Evolutionary conservation across 176 grass and related monocot species (phyloP).

Genomic region (Cymbopogon citratus): DNA sequence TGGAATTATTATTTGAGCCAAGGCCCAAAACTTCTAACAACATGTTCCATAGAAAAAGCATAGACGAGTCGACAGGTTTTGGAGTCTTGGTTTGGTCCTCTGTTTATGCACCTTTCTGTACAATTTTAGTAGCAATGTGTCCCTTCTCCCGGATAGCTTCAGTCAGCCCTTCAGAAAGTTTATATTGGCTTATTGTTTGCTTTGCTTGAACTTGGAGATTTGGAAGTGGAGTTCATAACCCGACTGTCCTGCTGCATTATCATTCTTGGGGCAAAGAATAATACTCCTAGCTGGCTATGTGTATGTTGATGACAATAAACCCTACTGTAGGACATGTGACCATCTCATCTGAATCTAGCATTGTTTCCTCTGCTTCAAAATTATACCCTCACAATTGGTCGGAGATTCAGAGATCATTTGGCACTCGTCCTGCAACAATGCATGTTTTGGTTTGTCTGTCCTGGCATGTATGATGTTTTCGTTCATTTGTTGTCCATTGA

Average conservation of each 20-base stretch:
- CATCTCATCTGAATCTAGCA: neutral
- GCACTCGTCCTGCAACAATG: neutral
- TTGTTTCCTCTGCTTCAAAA: neutral
- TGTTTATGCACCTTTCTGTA: conserved; percentile 34
- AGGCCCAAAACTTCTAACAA: too few relatives aligned
- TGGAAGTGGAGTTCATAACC: conserved; percentile 9
- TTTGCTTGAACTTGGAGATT: neutral
- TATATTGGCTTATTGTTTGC: conserved; percentile 18
- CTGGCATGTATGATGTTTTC: neutral
- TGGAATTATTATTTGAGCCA: too few relatives aligned
- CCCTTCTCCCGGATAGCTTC: neutral
- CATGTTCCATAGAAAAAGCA: neutral
- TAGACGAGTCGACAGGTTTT: too few relatives aligned
- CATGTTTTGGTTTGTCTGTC: conserved; percentile 14
- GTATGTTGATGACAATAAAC: conserved; percentile 25
- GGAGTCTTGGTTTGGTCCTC: too few relatives aligned
- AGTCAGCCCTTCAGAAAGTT: conserved; percentile 7
- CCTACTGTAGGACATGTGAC: conserved; percentile 12
- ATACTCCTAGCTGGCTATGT: neutral
- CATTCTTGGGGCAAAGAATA: neutral
- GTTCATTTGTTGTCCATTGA: neutral
- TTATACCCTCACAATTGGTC: neutral
- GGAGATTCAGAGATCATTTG: neutral
- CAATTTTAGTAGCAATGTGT: conserved; percentile 31
- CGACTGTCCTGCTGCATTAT: conserved; percentile 13